Evolutionary conservation across 2,329 filamentous ascomycete genomes (phyloP).

Genomic region (Akanthomyces muscarius): DNA sequence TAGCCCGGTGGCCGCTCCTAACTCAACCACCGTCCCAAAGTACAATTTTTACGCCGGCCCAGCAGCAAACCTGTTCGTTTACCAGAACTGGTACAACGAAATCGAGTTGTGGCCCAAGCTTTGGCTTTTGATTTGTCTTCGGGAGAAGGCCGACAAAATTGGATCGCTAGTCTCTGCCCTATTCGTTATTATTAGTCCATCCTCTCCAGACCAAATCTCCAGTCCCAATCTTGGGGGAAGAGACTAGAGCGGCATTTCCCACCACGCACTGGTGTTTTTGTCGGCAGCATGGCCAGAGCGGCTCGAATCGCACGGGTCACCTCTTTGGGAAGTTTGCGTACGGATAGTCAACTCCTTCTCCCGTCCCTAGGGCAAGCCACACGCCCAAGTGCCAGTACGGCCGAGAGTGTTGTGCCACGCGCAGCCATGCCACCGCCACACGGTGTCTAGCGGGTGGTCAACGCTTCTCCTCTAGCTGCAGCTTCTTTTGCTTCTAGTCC

Average conservation of each 20-base stretch:
- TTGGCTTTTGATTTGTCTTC: not conserved
- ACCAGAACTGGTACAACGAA: not conserved
- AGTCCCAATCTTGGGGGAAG: not conserved
- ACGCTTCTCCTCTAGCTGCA: not conserved
- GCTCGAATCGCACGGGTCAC: not conserved
- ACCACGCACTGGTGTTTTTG: not conserved
- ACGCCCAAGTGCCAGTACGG: not conserved
- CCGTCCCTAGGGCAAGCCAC: not conserved
- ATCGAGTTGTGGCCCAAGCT: not conserved
- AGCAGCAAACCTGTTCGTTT: not conserved
- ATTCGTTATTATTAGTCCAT: not conserved
- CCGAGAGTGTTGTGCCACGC: not conserved
- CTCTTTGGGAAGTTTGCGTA: not conserved
- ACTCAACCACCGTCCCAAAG: not conserved
- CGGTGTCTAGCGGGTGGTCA: constrained; percentile 1
- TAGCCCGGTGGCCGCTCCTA: not conserved
- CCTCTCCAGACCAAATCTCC: not conserved
- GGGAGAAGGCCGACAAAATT: not conserved
- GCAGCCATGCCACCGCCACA: not conserved
- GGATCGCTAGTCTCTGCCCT: not conserved
- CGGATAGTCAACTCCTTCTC: not conserved
- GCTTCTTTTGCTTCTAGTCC: not conserved
- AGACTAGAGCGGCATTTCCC: not conserved
- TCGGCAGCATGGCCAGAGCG: not conserved
- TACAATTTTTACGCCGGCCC: not conserved